Percentiles rank a stretch among this genome's conserved stretches.
Conservation (phyloP, 169 alveolate species). For the Eimeria acervulina region DNA sequence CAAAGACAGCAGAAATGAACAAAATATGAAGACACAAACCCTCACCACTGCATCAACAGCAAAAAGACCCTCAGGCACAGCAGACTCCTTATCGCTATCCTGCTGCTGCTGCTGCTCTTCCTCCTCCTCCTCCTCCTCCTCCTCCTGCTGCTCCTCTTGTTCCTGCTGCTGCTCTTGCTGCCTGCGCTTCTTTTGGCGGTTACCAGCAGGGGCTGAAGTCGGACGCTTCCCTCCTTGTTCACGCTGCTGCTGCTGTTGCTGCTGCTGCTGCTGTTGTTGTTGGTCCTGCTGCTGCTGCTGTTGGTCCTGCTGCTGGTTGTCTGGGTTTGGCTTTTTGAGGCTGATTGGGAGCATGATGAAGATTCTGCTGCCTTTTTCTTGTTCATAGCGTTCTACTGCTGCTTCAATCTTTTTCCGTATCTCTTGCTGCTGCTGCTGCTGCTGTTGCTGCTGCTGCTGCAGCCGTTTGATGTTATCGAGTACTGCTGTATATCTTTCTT, state of each 20-base stretch:
- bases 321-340: neutral
- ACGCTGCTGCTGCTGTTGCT: too few species aligned
- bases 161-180: neutral
- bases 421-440: neutral
- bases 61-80: neutral
- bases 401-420: constrained; percentile 35
- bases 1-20: neutral
- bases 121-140: neutral
- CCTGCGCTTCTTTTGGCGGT: constrained; percentile 1
- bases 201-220: neutral
- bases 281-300: neutral
- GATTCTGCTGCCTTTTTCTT: constrained; percentile 51
- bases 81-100: neutral
- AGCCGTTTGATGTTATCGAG: constrained; percentile 32
- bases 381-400: constrained; percentile 24
- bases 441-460: constrained; percentile 34
- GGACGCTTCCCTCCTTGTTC: neutral
- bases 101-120: constrained; percentile 2
- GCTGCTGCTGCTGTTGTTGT: neutral
- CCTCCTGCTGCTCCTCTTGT: constrained; percentile 49
- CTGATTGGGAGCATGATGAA: constrained; percentile 29
- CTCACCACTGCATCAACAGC: constrained; percentile 59
- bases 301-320: neutral
- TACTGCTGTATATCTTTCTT: constrained; percentile 25
- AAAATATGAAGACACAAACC: constrained; percentile 33